A percentile compares a stretch with the other conserved stretches of the same genome.
These are phyloP conservation scores for Nidula niveotomentosa DNA, from an alignment of 1,284 basidiomycete species.

Conservation along the genomic window DNA sequence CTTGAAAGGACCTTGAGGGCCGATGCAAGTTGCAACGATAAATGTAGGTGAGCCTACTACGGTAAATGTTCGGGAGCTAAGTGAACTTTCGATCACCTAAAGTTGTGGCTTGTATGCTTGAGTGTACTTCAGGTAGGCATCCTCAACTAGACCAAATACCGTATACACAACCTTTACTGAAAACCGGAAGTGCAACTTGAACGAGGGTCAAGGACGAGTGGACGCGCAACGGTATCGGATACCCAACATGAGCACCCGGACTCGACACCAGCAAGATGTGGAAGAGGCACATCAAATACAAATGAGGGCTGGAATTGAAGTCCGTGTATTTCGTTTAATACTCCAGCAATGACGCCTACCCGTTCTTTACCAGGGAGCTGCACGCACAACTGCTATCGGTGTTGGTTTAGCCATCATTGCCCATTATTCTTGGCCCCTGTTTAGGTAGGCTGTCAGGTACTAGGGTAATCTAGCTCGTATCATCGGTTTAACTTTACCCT, in stretches of 20 bases:
- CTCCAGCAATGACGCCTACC: background rate
- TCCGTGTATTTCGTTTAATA: conserved; percentile 18
- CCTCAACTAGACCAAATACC: too few species aligned
- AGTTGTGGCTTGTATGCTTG: too few species aligned
- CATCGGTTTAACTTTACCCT: background rate
- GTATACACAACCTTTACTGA: too few species aligned
- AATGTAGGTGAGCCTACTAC: too few species aligned
- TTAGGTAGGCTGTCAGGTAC: conserved; percentile 48
- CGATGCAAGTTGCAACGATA: too few species aligned
- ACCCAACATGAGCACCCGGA: conserved; percentile 38
- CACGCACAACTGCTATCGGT: conserved; percentile 47
- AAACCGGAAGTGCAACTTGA: too few species aligned
- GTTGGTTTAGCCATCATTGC: conserved; percentile 60
- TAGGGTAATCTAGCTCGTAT: background rate
- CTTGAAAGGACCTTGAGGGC: too few species aligned
- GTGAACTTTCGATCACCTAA: too few species aligned
- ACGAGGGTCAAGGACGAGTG: too few species aligned
- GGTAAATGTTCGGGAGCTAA: too few species aligned
- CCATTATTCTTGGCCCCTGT: conserved; percentile 79
- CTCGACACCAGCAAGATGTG: conserved; percentile 47
- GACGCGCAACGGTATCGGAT: background rate
- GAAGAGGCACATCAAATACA: conserved; percentile 57
- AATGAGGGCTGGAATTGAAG: conserved; percentile 48
- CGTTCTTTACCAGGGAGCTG: conserved; percentile 48
- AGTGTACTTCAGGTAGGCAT: too few species aligned